Evolutionary conservation across 2,329 filamentous ascomycete species (phyloP), one percentile per base, ranked within the genome.

Genomic region (Stemphylium beticola): DNA sequence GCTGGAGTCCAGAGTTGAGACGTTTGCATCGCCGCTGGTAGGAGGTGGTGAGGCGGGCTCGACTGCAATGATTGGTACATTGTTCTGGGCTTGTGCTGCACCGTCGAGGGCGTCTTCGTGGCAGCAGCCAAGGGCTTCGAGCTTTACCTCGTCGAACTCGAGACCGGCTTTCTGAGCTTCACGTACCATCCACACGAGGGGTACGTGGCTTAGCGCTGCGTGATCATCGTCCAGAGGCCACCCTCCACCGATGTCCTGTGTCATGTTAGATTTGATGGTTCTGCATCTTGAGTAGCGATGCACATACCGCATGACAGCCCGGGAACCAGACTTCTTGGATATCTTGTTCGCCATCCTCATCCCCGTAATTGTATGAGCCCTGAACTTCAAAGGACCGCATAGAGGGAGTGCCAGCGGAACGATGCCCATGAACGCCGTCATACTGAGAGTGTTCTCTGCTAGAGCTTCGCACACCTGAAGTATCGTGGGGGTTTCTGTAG

Each of bases 271-370:
- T 18, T 34, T n/a, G 8, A 15, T 36, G 18, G 22, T 3, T 17
- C 22, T 8, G 4, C 11, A 12, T 33, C 3, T 18, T 15, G 24
- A 15, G 17, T 12, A 22, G 12, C 20, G 3, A 11, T 12, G 14
- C 2, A 66, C 71, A 62, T 59, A 76, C 74, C 1, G 85, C 90
- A 59, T 96, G 91, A 10, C 87, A 87, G 8, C 91, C 91, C 0
- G 90, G 82, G 65, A 95, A 95, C 88, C 88, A 91, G 0, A 93
- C 83, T 66, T 95, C 91, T 55, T 90, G 84, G 42, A 93, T 88
- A 61, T 93, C 89, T 66, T 93, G 90, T 1, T 82, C 79, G 0
- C 78, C 78, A 5, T 79, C 77, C 0, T 78, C 74, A 12, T 71
- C 68, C 22, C 69, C 67, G 22, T 63, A 64, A 15, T 67, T 53